Evolutionary conservation across 148 eudicot genomes (phyloP), one percentile per base, ranked within the genome.

Genomic region (Talinum fruticosum): DNA sequence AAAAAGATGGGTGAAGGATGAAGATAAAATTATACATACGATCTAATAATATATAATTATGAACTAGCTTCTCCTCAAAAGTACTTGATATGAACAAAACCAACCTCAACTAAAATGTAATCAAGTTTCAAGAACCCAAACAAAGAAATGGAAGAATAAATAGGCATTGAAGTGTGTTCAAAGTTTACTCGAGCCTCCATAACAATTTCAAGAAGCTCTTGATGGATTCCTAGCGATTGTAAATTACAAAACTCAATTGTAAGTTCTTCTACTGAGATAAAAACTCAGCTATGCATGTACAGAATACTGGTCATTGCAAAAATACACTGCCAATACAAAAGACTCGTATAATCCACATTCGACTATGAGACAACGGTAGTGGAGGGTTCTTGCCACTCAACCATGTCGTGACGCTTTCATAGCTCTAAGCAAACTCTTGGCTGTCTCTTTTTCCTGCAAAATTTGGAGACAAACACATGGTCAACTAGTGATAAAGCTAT

Each of bases 371-470:
- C 71, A 80, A 92, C 1, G 23, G 88, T 19, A 49, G 73, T 18
- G 93, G 88, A 82, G 87, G 87, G 73, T 85, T 89, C 82, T 90
- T 91, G 32, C 86, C 85, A 62, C 90, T 97, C 85, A 86, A 76
- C 86, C 79, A 81, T 92, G 74, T 76, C 89, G 90, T 70, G 85
- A 87, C 82, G 74, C 82, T 87, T 89, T 89, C 79, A 96, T 96
- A 49, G 93, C 92, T 82, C 92, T 83, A 41, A 96, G 98, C 69
- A 96, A 72, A 83, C 88, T 90, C 88, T 91, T 91, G 33, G 98
- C 99, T 44, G 87, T 86, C 93, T 96, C 99, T 83, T 87, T 96
- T 84, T 93, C 99, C 99, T 96, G 90, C 81, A 92, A 37, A 41
- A 61, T 69, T 79, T 19, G 13, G 69, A 26, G 41, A 54, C 8